Percentiles rank a stretch among this genome's conserved stretches.
These are phyloP conservation scores for Scortechinia acanthostroma DNA, from an alignment of 2,329 filamentous ascomycete species.

Conservation along the genomic window DNA sequence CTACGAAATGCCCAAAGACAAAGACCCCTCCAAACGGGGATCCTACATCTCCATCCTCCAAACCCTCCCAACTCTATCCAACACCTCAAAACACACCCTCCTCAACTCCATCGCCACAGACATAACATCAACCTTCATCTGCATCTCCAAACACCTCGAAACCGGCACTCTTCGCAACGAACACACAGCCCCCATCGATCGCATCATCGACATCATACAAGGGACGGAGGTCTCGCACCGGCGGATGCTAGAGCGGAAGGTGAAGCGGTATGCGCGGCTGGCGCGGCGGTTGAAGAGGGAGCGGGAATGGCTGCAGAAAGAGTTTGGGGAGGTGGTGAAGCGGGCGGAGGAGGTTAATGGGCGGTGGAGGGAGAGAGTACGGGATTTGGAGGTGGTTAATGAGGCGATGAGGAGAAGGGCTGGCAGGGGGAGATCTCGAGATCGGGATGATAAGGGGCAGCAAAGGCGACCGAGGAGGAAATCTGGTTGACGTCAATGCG, in stretches of 20 bases:
- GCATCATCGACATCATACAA: neutral
- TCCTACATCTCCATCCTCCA: neutral
- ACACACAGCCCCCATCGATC: neutral
- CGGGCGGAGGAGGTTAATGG: neutral
- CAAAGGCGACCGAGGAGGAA: no score
- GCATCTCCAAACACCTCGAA: neutral
- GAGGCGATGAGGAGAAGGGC: no score
- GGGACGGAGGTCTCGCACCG: neutral
- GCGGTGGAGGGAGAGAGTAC: neutral
- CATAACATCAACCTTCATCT: neutral
- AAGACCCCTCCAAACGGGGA: neutral
- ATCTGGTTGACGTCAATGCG: no score
- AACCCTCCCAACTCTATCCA: neutral
- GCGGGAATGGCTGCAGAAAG: neutral
- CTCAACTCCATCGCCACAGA: neutral
- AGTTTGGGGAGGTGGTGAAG: neutral
- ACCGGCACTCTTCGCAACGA: neutral
- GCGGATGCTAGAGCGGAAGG: neutral
- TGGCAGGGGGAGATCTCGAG: neutral
- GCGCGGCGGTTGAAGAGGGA: neutral
- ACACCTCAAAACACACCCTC: neutral
- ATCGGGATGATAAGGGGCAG: no score
- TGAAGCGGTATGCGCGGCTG: neutral
- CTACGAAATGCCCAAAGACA: neutral
- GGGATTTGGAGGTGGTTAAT: no score